Evolutionary conservation across 768 basidiomycete genomes (phyloP).

Genomic region (Mycena amicta): DNA sequence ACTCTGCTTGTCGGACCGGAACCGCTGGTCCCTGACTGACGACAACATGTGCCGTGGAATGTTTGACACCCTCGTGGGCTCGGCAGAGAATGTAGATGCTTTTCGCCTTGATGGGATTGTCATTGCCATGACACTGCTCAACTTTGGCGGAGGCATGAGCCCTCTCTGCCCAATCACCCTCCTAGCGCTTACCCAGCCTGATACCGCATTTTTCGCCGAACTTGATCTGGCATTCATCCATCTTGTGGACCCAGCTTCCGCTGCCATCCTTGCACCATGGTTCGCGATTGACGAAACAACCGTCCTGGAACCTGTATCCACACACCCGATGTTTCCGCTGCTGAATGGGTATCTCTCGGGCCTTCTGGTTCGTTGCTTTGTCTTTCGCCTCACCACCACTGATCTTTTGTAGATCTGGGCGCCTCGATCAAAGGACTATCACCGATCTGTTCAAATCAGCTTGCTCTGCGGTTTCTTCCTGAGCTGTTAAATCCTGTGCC

Average conservation of each 20-base stretch:
- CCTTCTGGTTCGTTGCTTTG: background rate
- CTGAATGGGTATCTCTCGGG: background rate
- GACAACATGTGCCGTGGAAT: background rate
- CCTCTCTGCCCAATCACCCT: background rate
- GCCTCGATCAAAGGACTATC: background rate
- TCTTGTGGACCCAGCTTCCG: background rate
- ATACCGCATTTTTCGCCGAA: background rate
- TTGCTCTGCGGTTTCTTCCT: background rate
- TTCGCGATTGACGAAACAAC: background rate
- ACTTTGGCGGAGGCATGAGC: background rate
- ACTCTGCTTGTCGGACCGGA: too few relatives aligned
- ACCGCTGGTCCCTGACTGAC: background rate
- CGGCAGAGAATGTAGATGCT: background rate
- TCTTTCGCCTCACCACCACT: background rate
- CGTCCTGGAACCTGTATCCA: background rate
- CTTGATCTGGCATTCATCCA: background rate
- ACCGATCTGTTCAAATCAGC: background rate
- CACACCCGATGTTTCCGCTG: background rate
- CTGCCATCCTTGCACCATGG: background rate
- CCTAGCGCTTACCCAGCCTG: background rate
- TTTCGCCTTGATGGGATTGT: background rate
- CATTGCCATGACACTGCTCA: background rate
- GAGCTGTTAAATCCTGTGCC: too few relatives aligned
- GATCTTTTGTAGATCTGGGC: background rate
- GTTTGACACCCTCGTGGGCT: background rate